Evolutionary conservation across 371 early-diverging fungal species (phyloP).

Genomic region (Apophysomyces trapeziformis): DNA sequence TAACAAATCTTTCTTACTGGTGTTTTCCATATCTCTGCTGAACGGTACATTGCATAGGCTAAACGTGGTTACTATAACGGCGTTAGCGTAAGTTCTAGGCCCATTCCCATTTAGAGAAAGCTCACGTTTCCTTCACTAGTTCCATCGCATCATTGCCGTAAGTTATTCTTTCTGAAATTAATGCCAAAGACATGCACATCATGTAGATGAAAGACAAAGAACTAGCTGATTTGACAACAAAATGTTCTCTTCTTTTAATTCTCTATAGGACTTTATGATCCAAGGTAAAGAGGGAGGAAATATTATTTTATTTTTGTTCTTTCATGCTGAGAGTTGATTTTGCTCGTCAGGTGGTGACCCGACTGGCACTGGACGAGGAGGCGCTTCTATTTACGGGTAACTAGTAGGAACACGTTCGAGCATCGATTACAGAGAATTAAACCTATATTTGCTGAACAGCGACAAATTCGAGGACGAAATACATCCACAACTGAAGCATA

Average conservation of each 20-base stretch:
- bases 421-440: background rate
- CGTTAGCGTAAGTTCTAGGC: conserved; percentile 58
- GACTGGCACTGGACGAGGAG: conserved; percentile 67
- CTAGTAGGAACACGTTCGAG: background rate
- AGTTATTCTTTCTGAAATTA: conserved; percentile 9
- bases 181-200: background rate
- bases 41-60: conserved; percentile 41
- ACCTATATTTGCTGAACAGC: conserved; percentile 30
- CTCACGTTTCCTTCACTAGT: conserved; percentile 38
- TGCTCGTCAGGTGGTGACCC: conserved; percentile 52
- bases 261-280: conserved; percentile 74
- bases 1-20: conserved; percentile 23
- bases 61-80: conserved; percentile 71
- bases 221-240: background rate
- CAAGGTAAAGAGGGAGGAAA: conserved; percentile 58
- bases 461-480: conserved; percentile 82
- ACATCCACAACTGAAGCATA: conserved; percentile 71
- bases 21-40: background rate
- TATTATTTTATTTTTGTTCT: background rate
- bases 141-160: conserved; percentile 82
- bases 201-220: background rate
- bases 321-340: no score
- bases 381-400: conserved; percentile 75
- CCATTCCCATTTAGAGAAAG: background rate
- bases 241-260: background rate